A percentile compares a stretch with the other conserved stretches of the same genome.
Evolutionary conservation across 139 green algal species (phyloP).

Genomic region (Gonium pectorale): DNA sequence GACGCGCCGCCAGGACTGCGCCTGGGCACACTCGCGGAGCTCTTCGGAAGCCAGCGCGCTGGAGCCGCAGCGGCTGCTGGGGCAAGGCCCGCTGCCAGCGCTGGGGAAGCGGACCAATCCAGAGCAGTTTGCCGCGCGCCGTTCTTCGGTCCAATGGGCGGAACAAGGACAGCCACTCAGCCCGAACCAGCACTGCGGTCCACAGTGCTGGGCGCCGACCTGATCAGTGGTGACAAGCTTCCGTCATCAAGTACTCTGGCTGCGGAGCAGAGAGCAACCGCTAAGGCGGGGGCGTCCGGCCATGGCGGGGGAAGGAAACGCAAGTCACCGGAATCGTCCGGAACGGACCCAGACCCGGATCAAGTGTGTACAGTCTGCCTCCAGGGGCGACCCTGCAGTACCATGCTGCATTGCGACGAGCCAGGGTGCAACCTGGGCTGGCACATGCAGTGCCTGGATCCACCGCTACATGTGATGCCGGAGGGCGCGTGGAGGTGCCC

Average conservation of each 20-base stretch:
- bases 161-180: too few relatives aligned
- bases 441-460: not conserved
- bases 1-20: too few relatives aligned
- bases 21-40: too few relatives aligned
- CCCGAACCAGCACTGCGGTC: not conserved
- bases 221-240: not conserved
- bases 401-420: not conserved
- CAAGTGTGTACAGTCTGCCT: not conserved
- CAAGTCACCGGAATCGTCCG: not conserved
- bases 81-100: too few relatives aligned
- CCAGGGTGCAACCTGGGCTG: not conserved
- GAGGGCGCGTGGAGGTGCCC: not conserved
- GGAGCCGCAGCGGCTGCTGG: too few relatives aligned
- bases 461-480: not conserved
- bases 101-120: too few relatives aligned
- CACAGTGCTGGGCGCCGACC: not conserved
- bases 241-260: not conserved
- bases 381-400: not conserved
- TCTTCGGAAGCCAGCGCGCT: too few relatives aligned
- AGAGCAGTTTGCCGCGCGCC: too few relatives aligned
- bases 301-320: not conserved
- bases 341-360: not conserved
- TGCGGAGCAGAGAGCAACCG: not conserved
- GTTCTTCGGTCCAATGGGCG: too few relatives aligned
- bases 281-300: not conserved